phyloP scores from a whole-genome alignment of 2,329 filamentous ascomycete genomes.

The Endoconidiophora polonica region DNA sequence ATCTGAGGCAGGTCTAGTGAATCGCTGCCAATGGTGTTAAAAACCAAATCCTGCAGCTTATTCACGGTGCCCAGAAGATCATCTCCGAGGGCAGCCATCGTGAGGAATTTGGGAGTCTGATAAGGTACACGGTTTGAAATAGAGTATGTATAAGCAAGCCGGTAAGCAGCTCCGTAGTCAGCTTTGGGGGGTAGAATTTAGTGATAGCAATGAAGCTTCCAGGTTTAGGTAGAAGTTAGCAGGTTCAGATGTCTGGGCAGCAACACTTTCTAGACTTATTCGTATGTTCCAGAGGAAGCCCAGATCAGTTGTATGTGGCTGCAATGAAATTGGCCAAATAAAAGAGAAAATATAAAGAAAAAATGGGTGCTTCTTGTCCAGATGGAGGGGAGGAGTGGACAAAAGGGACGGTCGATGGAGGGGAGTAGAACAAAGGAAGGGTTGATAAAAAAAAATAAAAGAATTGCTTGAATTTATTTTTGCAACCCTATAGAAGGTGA shows the following conservation, averaged over 20 bases:
- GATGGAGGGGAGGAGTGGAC: not conserved
- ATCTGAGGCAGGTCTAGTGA: constrained; percentile 96
- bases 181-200: no score
- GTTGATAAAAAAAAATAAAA: not conserved
- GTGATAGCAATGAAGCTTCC: no score
- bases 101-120: constrained; percentile 15
- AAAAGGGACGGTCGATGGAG: not conserved
- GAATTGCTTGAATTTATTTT: no score
- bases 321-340: not conserved
- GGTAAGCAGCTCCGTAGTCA: no score
- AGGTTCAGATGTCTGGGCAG: no score
- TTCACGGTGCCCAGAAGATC: constrained; percentile 92
- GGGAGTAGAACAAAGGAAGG: not conserved
- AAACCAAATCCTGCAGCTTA: constrained; percentile 95
- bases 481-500: no score
- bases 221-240: no score
- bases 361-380: not conserved
- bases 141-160: not conserved
- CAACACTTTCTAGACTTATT: no score
- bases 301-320: no score
- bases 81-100: constrained; percentile 88
- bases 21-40: constrained; percentile 99
- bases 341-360: not conserved
- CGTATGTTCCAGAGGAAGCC: no score
- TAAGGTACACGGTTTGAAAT: not conserved